phyloP scores from a whole-genome alignment of 805 yeast genomes.

The Middelhovenomyces tepae region DNA sequence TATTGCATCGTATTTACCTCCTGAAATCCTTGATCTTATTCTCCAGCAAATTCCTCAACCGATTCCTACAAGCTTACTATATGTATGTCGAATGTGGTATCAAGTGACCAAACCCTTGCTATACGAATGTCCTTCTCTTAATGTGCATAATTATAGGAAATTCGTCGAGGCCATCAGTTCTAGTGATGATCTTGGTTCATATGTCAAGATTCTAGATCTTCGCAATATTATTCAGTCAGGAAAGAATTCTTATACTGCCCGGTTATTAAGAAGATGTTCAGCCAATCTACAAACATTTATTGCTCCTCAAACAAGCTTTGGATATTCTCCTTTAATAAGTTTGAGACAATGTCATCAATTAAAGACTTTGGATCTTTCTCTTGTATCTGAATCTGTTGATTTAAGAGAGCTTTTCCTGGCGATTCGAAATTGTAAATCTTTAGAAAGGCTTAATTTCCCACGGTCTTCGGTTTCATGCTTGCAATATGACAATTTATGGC shows the following conservation, averaged over 20 bases:
- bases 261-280: conserved; percentile 70
- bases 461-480: conserved; percentile 70
- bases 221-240: conserved; percentile 82
- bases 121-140: conserved; percentile 54
- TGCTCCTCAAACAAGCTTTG: conserved; percentile 95
- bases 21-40: conserved; percentile 40
- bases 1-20: conserved; percentile 31
- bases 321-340: conserved; percentile 79
- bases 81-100: conserved; percentile 58
- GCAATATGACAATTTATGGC: conserved; percentile 58
- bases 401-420: conserved; percentile 70
- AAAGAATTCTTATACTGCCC: conserved; percentile 82
- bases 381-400: conserved; percentile 87
- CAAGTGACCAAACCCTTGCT: conserved; percentile 50
- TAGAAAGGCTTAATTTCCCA: conserved; percentile 80
- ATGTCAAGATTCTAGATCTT: conserved; percentile 62
- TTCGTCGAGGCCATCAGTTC: conserved; percentile 64
- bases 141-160: conserved; percentile 54
- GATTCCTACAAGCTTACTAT: conserved; percentile 33
- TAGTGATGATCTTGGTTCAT: conserved; percentile 42
- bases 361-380: conserved; percentile 61
- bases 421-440: conserved; percentile 47
- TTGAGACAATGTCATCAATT: conserved; percentile 61
- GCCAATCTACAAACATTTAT: conserved; percentile 55
- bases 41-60: conserved; percentile 24